Percentiles rank a stretch among this genome's conserved stretches.
These are phyloP conservation scores for Prosopis cineraria DNA, from an alignment of 306 rosid genomes.

Conservation along the genomic window DNA sequence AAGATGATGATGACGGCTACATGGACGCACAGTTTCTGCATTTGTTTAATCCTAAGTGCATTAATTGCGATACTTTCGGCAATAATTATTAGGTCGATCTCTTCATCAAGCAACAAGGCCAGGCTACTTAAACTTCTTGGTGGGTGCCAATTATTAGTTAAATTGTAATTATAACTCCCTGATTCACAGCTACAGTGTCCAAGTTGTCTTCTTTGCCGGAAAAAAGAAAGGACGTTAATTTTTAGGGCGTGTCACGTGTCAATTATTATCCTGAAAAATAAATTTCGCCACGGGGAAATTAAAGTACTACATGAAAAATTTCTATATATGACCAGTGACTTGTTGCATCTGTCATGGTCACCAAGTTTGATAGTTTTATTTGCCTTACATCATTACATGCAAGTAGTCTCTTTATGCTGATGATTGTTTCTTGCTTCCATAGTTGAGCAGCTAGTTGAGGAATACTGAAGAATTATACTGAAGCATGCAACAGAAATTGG, in stretches of 20 bases:
- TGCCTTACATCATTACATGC: not conserved
- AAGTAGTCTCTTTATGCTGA: not conserved
- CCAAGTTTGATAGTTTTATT: not conserved
- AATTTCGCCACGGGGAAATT: not conserved
- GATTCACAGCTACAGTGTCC: not conserved
- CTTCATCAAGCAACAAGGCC: not conserved
- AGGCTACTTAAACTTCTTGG: not conserved
- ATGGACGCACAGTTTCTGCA: not conserved
- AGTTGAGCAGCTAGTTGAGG: not conserved
- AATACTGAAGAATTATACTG: not conserved
- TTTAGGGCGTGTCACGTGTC: not conserved
- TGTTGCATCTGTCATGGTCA: not conserved
- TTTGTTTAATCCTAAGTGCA: not conserved
- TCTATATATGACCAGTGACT: not conserved
- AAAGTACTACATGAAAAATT: not conserved
- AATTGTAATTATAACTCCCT: not conserved
- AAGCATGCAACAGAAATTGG: constrained; percentile 35
- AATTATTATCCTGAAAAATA: not conserved
- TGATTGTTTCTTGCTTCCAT: not conserved
- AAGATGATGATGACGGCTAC: not conserved
- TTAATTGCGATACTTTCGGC: not conserved
- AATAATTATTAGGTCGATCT: not conserved
- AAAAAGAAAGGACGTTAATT: not conserved
- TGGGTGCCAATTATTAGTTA: not conserved
- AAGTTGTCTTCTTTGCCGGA: not conserved